These are phyloP conservation scores for Trichoderma endophyticum DNA, from an alignment of 2,329 filamentous ascomycete genomes.

Conservation along the genomic window DNA sequence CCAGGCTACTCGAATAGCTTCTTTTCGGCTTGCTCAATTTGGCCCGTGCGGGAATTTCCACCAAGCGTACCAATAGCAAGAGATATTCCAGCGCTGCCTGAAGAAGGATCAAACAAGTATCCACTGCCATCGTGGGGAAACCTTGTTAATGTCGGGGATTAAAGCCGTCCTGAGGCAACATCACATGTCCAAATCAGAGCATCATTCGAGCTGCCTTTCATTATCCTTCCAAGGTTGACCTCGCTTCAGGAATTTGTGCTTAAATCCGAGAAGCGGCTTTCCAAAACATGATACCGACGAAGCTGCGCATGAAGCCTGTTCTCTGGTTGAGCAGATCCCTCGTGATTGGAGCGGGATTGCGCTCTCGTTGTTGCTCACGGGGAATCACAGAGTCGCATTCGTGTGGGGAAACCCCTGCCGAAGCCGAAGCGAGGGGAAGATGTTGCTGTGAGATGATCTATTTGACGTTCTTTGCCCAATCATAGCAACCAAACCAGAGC, in stretches of 20 bases:
- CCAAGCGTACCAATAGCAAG: conserved; percentile 2
- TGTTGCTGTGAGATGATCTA: background rate
- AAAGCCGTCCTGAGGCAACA: background rate
- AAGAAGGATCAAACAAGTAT: background rate
- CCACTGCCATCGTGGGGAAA: conserved; percentile 4
- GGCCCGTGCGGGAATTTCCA: background rate
- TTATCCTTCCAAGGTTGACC: background rate
- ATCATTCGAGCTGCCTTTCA: background rate
- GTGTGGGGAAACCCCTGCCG: background rate
- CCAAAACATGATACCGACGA: background rate
- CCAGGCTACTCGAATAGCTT: background rate
- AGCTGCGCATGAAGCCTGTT: background rate
- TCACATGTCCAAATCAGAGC: background rate
- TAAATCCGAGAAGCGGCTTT: background rate
- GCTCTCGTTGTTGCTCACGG: background rate
- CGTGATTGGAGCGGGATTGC: background rate
- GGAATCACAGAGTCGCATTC: background rate
- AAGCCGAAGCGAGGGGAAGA: background rate
- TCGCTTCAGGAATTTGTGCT: background rate
- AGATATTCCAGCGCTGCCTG: background rate
- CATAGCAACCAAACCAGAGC: background rate
- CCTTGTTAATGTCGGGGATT: background rate
- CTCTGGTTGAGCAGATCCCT: background rate
- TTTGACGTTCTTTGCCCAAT: background rate
- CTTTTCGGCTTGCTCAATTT: background rate